These are phyloP conservation scores for Entoloma clypeatum DNA, from an alignment of 1,284 basidiomycete genomes.

Conservation along the genomic window DNA sequence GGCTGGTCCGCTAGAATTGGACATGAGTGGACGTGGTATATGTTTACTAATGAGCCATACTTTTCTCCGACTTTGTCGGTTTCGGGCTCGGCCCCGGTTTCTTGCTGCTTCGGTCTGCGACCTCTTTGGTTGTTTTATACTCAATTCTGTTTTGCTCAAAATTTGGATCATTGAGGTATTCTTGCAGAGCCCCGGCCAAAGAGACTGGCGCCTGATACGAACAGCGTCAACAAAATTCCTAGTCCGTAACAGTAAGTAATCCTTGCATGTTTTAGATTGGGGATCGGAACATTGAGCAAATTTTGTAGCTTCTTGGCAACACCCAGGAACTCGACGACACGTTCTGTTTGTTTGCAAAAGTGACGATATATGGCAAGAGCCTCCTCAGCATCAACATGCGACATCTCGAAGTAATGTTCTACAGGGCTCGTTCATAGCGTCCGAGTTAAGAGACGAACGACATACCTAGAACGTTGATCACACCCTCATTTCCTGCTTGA, in stretches of 20 bases:
- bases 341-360: conserved; percentile 94
- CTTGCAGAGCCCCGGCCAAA: conserved; percentile 88
- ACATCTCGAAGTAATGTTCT: conserved; percentile 99
- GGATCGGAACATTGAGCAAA: conserved; percentile 89
- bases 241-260: not conserved
- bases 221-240: conserved; percentile 3
- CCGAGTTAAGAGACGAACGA: conserved; percentile 2
- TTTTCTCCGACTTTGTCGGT: conserved; percentile 20
- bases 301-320: conserved; percentile 92
- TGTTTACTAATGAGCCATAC: too few relatives aligned
- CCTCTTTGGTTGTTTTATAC: conserved; percentile 84
- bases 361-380: conserved; percentile 89
- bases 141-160: conserved; percentile 94
- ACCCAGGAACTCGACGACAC: conserved; percentile 91
- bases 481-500: conserved; percentile 96
- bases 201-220: conserved; percentile 83
- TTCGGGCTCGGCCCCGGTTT: conserved; percentile 19
- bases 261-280: conserved; percentile 88
- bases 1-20: conserved; percentile 6
- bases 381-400: conserved; percentile 82
- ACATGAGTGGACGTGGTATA: too few relatives aligned
- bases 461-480: conserved; percentile 91
- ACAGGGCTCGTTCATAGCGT: conserved; percentile 15
- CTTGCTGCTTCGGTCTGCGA: conserved; percentile 47
- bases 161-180: conserved; percentile 93